Base-by-base conservation (phyloP, 2,329 filamentous ascomycete genomes). In the Pseudofabraea citricarpa region DNA sequence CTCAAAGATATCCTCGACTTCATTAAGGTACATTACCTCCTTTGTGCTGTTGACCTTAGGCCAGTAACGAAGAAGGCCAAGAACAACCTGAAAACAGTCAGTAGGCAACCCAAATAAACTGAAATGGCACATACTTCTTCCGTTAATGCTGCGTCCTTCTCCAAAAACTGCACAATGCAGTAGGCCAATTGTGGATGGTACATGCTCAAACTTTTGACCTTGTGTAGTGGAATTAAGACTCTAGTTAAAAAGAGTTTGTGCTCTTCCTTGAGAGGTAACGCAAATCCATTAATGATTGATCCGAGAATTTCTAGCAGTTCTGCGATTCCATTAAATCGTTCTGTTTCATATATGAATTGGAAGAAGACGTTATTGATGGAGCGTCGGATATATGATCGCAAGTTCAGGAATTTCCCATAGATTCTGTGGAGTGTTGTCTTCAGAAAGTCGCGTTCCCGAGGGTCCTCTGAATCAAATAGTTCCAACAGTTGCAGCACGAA, bases 361-460 rank as follows among this genome's bases (percentile, higher is more conserved):
- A 98, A 98, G 72, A 98, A 98, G 57, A 98, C 93, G 61, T 98
- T 97, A 79, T 98, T 98, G 77, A 98, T 98, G 44, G 93, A 98
- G 58, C 93, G 83, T 61, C 93, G 81, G 61, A 98, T 98, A 66
- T 95, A 98, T 22, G 93, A 97, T 48, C 93, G 85, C 50, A 98
- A 75, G 65, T 98, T 98, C 57, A 98, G 77, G 69, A 98, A 98
- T 71, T 98, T 98, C 60, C 93, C 93, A 63, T 98, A 98, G 63
- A 98, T 98, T 50, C 93, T 83, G 68, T 98, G 93, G 43, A 98
- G 75, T 0, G 93, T 98, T 0, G 93, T 98, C 75, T 98, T 98
- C 54, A 98, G 73, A 65, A 98, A 98, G 65, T 98, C 93, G 52
- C 93, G 81, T 69, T 98, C 93, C 49, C 93, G 79, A 2, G 93